These are phyloP conservation scores for Xylaria flabelliformis DNA, from an alignment of 495 filamentous ascomycete species.

Conservation along the genomic window DNA sequence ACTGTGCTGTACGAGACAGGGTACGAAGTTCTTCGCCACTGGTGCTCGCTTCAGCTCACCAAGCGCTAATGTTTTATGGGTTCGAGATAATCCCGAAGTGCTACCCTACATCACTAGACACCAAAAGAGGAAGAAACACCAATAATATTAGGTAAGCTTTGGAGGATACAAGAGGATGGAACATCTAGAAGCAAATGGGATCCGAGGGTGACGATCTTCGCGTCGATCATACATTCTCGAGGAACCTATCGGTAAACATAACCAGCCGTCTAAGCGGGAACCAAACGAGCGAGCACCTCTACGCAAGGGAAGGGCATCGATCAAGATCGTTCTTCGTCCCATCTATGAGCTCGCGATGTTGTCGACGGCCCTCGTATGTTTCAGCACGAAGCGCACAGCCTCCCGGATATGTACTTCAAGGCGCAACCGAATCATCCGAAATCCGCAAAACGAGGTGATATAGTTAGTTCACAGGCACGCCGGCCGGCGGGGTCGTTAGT, in stretches of 20 bases:
- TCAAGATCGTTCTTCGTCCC: background rate
- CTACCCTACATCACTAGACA: background rate
- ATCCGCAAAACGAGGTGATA: background rate
- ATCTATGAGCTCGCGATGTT: background rate
- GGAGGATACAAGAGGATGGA: background rate
- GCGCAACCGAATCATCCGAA: background rate
- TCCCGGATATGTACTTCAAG: background rate
- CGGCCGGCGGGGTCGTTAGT: background rate
- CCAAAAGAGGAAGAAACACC: background rate
- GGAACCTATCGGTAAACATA: background rate
- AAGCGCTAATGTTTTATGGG: background rate
- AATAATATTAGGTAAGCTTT: background rate
- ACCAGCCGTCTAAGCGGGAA: background rate
- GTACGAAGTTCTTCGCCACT: background rate
- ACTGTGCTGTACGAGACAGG: background rate
- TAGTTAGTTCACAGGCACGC: background rate
- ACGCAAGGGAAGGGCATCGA: background rate
- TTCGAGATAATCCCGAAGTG: background rate
- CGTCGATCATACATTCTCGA: constrained; percentile 10
- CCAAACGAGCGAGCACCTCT: background rate
- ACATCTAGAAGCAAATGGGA: background rate
- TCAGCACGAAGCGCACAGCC: background rate
- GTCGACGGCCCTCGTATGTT: constrained; percentile 7
- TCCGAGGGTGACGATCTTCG: constrained; percentile 9
- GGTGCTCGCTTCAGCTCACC: background rate